phyloP scores from a whole-genome alignment of 257 asterid genomes.

The Linderniella brevidens region DNA sequence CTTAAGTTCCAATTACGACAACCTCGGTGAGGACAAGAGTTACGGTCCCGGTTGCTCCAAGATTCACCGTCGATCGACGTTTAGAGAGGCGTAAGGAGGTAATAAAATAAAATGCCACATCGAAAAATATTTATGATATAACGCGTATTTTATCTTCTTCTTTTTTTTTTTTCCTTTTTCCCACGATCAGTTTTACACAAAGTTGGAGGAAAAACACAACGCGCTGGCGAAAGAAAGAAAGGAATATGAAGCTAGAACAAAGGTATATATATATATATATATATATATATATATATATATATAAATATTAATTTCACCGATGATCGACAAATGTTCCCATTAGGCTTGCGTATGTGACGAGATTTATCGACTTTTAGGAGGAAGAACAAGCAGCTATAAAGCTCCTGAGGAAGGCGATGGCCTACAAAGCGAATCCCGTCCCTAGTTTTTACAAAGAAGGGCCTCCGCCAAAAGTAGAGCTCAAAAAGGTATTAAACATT shows the following conservation, averaged over 20 bases:
- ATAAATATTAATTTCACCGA: no score
- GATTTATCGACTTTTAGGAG: background rate
- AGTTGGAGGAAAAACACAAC: slow-evolving; percentile 88
- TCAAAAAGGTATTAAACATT: slow-evolving; percentile 1
- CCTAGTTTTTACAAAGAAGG: slow-evolving; percentile 6
- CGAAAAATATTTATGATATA: slow-evolving; percentile 1
- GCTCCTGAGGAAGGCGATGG: background rate
- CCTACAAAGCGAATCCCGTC: slow-evolving; percentile 4
- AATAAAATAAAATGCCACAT: slow-evolving; percentile 6
- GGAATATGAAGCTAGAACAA: slow-evolving; percentile 78
- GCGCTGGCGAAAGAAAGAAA: slow-evolving; percentile 85
- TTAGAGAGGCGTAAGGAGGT: slow-evolving; percentile 84
- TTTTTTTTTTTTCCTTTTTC: slow-evolving; percentile 1
- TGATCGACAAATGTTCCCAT: no score
- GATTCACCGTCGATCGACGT: slow-evolving; percentile 54
- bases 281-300: background rate
- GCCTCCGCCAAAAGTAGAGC: slow-evolving; percentile 5
- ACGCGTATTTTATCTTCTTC: background rate
- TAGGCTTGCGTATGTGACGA: no score
- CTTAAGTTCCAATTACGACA: slow-evolving; percentile 49
- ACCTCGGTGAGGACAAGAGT: slow-evolving; percentile 65
- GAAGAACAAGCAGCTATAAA: slow-evolving; percentile 4
- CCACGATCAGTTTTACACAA: slow-evolving; percentile 47
- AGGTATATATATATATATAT: slow-evolving; percentile 28
- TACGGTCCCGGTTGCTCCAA: slow-evolving; percentile 86